phyloP scores from a whole-genome alignment of 148 eudicot species.

The Suaeda aralocaspica region DNA sequence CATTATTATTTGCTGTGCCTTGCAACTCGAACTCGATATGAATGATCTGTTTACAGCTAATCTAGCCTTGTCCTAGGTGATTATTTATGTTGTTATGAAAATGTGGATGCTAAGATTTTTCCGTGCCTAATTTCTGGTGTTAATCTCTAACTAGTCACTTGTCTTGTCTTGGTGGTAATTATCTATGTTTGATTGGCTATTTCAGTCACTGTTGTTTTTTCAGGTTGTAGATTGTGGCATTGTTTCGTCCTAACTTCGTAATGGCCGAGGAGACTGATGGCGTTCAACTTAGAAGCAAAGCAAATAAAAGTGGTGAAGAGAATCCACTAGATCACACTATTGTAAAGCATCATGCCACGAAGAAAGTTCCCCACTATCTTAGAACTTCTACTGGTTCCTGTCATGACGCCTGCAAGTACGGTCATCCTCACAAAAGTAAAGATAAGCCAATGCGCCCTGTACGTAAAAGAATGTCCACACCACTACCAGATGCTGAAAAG shows the following conservation, averaged over 20 bases:
- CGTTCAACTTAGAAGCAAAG: slow-evolving; percentile 16
- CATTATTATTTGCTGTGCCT: too few relatives aligned
- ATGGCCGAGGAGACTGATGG: slow-evolving; percentile 41
- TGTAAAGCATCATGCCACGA: slow-evolving; percentile 28
- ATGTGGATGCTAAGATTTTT: too few relatives aligned
- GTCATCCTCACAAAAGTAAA: slow-evolving; percentile 40
- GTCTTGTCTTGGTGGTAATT: too few relatives aligned
- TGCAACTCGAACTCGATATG: too few relatives aligned
- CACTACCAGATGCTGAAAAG: slow-evolving; percentile 24
- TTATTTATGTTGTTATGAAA: too few relatives aligned
- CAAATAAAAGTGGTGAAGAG: slow-evolving; percentile 11
- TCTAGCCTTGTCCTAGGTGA: too few relatives aligned
- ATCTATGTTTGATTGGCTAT: too few relatives aligned
- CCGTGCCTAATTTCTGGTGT: too few relatives aligned
- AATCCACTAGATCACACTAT: slow-evolving; percentile 26
- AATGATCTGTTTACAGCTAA: too few relatives aligned
- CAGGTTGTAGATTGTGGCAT: slow-evolving; percentile 26
- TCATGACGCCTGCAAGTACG: slow-evolving; percentile 78
- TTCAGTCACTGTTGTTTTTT: too few relatives aligned
- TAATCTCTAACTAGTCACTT: too few relatives aligned
- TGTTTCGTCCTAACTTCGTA: slow-evolving; percentile 6
- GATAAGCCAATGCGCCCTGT: slow-evolving; percentile 33
- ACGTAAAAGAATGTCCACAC: slow-evolving; percentile 31
- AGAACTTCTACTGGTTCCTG: slow-evolving; percentile 88
- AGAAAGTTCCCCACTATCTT: slow-evolving; percentile 57